Conservation (phyloP, 2,329 filamentous ascomycete genomes). For the Emmonsia crescens region DNA sequence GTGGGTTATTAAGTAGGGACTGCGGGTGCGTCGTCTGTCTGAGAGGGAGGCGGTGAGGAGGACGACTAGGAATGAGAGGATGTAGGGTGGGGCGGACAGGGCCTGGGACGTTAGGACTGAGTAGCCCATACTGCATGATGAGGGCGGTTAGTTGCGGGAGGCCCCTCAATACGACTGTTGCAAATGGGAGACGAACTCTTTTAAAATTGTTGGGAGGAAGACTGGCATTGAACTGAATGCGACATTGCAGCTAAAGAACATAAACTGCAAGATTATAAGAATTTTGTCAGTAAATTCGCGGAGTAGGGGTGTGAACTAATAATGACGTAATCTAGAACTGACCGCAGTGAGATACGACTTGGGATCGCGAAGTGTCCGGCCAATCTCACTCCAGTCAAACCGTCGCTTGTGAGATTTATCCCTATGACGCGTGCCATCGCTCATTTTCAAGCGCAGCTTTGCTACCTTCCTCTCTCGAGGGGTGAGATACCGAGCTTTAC, state of each 20-base stretch:
- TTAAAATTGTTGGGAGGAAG: constrained; percentile 72
- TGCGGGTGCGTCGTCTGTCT: constrained; percentile 54
- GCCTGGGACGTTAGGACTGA: constrained; percentile 58
- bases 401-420: constrained; percentile 25
- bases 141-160: constrained; percentile 1
- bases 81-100: constrained; percentile 70
- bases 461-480: constrained; percentile 59
- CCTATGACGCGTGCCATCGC: constrained; percentile 26
- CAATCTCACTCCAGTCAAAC: constrained; percentile 47
- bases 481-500: constrained; percentile 53
- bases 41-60: constrained; percentile 62
- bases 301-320: background rate
- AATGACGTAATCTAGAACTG: constrained; percentile 15
- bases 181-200: constrained; percentile 33
- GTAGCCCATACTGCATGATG: constrained; percentile 53
- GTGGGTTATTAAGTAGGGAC: constrained; percentile 56
- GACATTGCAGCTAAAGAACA: constrained; percentile 83
- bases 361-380: constrained; percentile 52
- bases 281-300: background rate
- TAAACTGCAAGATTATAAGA: constrained; percentile 34
- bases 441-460: constrained; percentile 51
- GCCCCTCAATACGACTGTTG: constrained; percentile 6
- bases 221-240: constrained; percentile 80
- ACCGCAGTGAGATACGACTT: constrained; percentile 62
- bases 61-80: constrained; percentile 61